phyloP scores from a whole-genome alignment of 768 basidiomycete species.

The Trametopsis cervina region DNA sequence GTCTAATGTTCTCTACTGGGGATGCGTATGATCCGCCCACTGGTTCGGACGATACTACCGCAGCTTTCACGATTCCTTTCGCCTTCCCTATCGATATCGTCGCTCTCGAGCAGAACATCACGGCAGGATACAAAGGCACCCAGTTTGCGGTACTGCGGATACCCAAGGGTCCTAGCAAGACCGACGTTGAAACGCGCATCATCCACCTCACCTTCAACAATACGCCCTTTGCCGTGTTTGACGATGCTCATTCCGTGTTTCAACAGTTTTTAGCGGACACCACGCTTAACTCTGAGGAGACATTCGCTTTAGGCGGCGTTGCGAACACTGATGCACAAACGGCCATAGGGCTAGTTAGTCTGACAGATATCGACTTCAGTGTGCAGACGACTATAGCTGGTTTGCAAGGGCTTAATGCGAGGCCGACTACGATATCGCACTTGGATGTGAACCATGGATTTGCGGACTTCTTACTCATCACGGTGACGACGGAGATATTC shows the following conservation, averaged over 20 bases:
- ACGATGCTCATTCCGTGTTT: conserved; percentile 43
- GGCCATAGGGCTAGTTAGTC: conserved; percentile 54
- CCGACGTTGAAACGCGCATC: conserved; percentile 55
- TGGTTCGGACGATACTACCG: conserved; percentile 52
- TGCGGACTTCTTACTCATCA: conserved; percentile 61
- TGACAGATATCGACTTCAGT: conserved; percentile 51
- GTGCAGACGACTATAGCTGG: conserved; percentile 55
- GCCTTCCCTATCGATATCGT: conserved; percentile 63
- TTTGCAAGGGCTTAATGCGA: conserved; percentile 54
- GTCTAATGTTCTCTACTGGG: conserved; percentile 49
- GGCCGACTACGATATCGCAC: conserved; percentile 46
- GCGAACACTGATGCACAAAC: conserved; percentile 51
- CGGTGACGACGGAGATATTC: conserved; percentile 48
- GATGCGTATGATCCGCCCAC: conserved; percentile 52
- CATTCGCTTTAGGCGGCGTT: conserved; percentile 45
- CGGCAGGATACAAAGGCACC: conserved; percentile 41
- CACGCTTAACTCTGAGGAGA: conserved; percentile 39
- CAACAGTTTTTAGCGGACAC: conserved; percentile 56
- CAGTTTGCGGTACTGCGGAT: conserved; percentile 55
- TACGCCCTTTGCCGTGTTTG: conserved; percentile 53
- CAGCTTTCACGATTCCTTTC: conserved; percentile 63
- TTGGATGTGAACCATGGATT: conserved; percentile 67
- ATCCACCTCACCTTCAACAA: conserved; percentile 53
- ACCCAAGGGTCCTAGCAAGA: conserved; percentile 48
- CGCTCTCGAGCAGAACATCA: conserved; percentile 52